A percentile compares a stretch with the other conserved stretches of the same genome.
Evolutionary conservation across 257 asterid species (phyloP).

Genomic region (Cruciata laevipes): DNA sequence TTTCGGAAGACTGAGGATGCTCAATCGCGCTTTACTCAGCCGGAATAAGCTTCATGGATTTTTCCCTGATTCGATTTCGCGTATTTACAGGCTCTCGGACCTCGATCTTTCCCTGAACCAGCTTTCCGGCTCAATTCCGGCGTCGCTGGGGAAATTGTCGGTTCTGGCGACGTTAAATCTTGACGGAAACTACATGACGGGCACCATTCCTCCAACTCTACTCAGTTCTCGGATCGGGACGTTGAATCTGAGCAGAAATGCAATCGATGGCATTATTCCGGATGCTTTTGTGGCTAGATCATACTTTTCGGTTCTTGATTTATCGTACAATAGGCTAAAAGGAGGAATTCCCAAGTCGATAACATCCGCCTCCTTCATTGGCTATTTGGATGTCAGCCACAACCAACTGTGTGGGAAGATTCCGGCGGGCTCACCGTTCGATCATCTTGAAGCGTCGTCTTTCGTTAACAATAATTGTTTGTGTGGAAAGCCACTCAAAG

Average conservation of each 20-base stretch:
- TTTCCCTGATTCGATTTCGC: conserved; percentile 52
- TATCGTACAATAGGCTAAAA: conserved; percentile 49
- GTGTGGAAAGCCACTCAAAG: conserved; percentile 80
- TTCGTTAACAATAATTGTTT: conserved; percentile 67
- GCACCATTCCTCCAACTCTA: conserved; percentile 51
- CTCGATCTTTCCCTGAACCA: conserved; percentile 67
- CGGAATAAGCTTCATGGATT: conserved; percentile 44
- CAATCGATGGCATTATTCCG: conserved; percentile 58
- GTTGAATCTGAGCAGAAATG: conserved; percentile 65
- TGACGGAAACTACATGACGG: conserved; percentile 64
- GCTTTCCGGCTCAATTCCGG: conserved; percentile 63
- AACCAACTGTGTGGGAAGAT: conserved; percentile 85
- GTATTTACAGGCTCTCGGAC: conserved; percentile 69
- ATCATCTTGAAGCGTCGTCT: conserved; percentile 82
- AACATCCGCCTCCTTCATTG: conserved; percentile 47
- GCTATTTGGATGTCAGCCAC: conserved; percentile 82
- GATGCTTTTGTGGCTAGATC: conserved; percentile 57
- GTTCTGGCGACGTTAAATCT: conserved; percentile 78
- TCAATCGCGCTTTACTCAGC: conserved; percentile 76
- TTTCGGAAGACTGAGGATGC: conserved; percentile 57
- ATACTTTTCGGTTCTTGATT: conserved; percentile 60
- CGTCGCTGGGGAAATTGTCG: conserved; percentile 67
- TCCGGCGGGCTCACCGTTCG: conserved; percentile 78
- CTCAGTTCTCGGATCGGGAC: conserved; percentile 41
- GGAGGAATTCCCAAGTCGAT: conserved; percentile 64